Base-by-base conservation (phyloP, 257 asterid species). In the Forsythia suspensa region DNA sequence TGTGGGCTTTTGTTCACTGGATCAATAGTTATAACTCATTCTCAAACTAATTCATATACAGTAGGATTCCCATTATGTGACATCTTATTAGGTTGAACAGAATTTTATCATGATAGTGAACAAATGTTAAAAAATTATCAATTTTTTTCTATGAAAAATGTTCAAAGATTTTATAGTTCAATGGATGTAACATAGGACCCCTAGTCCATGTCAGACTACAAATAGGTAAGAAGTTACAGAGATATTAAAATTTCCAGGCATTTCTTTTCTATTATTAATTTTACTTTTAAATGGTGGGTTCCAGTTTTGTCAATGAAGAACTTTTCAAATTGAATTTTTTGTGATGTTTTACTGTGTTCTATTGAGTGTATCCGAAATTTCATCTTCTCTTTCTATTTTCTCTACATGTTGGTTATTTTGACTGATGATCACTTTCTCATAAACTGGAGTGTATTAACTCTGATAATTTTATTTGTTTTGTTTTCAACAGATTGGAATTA, bases 401-500 rank as follows among this genome's bases (percentile, higher is more conserved):
- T 48, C 7, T 15, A 15, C 3, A 48, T 48, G 2, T 48, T 4
- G 59, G 20, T 48, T 15, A 48, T 48, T 48, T 48, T 48, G 59
- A 48, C 59, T 4, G 59, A 48, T 1, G 20, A 48, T 48, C 20
- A 48, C 20, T 48, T 48, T 15, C 59, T 4, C 59, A 48, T 48
- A 13, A 15, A 48, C 29, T 8, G 36, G 6, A 8, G 15, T 59
- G 10, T 59, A 59, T 63, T 67, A 39, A 20, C 57, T 8, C 44
- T 73, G 1, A 36, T 0, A 6, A 51, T 38, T 66, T 40, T 29
- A 9, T 66, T 76, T 71, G 72, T 71, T 21, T 73, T 15, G 15
- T 76, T 34, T 48, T 39, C 67, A 34, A 68, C 92, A 94, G 98
- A 77, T 85, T 94, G 89, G 84, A 91, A 82, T 82, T 94, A 76